Evolutionary conservation across 2,329 filamentous ascomycete species (phyloP), one percentile per base, ranked within the genome.

Genomic region (Teratosphaeria viscida): DNA sequence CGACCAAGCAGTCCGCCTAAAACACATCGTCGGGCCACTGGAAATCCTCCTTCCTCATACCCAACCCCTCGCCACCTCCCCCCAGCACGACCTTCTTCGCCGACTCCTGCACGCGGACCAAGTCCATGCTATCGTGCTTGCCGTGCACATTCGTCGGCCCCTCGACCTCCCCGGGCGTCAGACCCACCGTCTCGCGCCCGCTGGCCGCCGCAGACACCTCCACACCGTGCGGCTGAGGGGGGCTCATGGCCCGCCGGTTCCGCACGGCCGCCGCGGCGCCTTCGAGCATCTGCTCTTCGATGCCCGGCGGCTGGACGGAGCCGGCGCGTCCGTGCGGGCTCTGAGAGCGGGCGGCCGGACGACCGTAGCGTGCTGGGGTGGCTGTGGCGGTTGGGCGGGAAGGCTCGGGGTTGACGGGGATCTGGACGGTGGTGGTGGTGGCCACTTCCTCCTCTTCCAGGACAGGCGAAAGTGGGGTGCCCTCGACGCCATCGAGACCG

Each of bases 11-110:
- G 8, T 23, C 12, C 23, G 43, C 55, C 65, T 65, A 73, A 58
- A 73, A 73, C 56, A 72, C 69, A 63, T 73, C 71, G 27, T 70
- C 71, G 8, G 71, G 71, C 71, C 71, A 73, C 59, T 72, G 66
- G 57, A 67, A 72, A 19, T 62, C 62, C 55, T 65, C 63, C 47
- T 62, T 60, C 49, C 55, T 19, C 39, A 53, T 56, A 23, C 52
- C 59, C 56, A 55, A 26, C 39, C 59, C 10, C 11, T 29, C 58
- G 32, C 54, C 47, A 23, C 12, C 37, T 37, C 37, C 19, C 43
- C 59, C 57, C 27, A 49, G 55, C 14, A 49, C 55, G 19, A 53
- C 58, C 16, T 26, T 59, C 26, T 60, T 57, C 59, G 12, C 57
- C 11, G 19, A 59, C 53, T 59, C 53, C 29, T 59, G 29, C 26